phyloP scores from a whole-genome alignment of 805 yeast species.

The Lipomyces japonicus region DNA sequence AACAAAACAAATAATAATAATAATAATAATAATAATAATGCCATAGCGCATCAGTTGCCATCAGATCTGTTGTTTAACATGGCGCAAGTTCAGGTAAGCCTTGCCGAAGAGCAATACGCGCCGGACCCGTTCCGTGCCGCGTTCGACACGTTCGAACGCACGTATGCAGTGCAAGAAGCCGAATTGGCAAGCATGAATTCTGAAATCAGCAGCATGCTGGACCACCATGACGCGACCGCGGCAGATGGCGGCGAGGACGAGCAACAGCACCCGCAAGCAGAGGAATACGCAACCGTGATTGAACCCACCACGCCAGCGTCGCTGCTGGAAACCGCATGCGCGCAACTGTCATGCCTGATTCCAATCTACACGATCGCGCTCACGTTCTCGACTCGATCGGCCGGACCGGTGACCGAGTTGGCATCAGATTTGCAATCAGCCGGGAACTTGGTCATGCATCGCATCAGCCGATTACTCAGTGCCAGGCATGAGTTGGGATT shows the following conservation, averaged over 20 bases:
- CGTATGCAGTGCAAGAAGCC: constrained; percentile 18
- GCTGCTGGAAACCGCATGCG: constrained; percentile 25
- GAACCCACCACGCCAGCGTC: constrained; percentile 26
- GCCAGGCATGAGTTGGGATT: constrained; percentile 8
- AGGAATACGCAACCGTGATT: constrained; percentile 24
- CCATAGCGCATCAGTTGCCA: constrained; percentile 5
- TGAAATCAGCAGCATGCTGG: constrained; percentile 3
- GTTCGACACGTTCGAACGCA: constrained; percentile 16
- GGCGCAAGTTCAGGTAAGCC: constrained; percentile 23
- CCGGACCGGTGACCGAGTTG: not conserved
- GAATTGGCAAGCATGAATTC: constrained; percentile 8
- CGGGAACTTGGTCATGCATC: constrained; percentile 19
- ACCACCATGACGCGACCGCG: not conserved
- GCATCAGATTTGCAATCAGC: constrained; percentile 2
- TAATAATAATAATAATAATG: not conserved
- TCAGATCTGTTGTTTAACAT: constrained; percentile 25
- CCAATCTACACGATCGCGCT: constrained; percentile 23
- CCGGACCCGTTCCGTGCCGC: constrained; percentile 14
- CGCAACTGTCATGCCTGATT: constrained; percentile 21
- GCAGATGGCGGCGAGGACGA: constrained; percentile 1
- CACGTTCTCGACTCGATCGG: constrained; percentile 3
- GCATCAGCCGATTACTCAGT: constrained; percentile 18
- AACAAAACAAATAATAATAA: not conserved
- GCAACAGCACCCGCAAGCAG: constrained; percentile 2
- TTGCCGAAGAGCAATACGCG: constrained; percentile 26